phyloP scores from a whole-genome alignment of 1,284 basidiomycete species.

The Leccinum subatratum region DNA sequence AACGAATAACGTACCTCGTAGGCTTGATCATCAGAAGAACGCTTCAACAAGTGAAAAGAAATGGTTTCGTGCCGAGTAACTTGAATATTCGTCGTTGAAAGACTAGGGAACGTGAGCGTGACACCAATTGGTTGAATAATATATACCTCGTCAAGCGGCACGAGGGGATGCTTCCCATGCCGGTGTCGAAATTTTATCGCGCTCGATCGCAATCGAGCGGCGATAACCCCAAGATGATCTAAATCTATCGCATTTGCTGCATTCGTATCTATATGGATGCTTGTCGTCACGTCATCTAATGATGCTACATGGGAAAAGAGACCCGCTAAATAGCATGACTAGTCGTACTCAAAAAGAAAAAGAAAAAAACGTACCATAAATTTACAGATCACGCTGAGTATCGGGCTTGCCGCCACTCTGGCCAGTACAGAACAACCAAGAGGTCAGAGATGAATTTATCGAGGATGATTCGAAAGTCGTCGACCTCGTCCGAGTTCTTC shows the following conservation, averaged over 20 bases:
- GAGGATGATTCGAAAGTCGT: constrained; percentile 88
- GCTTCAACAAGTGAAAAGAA: constrained; percentile 57
- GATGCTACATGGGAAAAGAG: constrained; percentile 45
- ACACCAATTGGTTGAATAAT: background rate
- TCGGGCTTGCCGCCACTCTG: constrained; percentile 89
- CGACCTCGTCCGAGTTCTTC: constrained; percentile 85
- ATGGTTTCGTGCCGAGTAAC: constrained; percentile 61
- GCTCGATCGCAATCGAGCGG: constrained; percentile 69
- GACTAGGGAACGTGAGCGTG: constrained; percentile 34
- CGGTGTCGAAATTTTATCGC: constrained; percentile 47
- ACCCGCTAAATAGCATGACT: background rate
- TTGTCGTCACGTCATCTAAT: constrained; percentile 75
- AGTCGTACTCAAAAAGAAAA: background rate
- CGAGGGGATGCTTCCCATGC: constrained; percentile 36
- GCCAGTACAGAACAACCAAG: constrained; percentile 84
- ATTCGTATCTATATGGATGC: constrained; percentile 62
- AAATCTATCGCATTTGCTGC: constrained; percentile 83
- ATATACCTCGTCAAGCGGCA: constrained; percentile 67
- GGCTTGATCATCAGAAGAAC: constrained; percentile 71
- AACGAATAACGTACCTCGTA: constrained; percentile 52
- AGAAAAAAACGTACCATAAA: constrained; percentile 64
- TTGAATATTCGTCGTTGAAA: constrained; percentile 47
- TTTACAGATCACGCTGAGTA: constrained; percentile 73
- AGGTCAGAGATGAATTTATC: constrained; percentile 88
- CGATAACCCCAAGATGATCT: constrained; percentile 91